phyloP scores from a whole-genome alignment of 192 early-diverging fungal genomes.

The Obelidium mucronatum region DNA sequence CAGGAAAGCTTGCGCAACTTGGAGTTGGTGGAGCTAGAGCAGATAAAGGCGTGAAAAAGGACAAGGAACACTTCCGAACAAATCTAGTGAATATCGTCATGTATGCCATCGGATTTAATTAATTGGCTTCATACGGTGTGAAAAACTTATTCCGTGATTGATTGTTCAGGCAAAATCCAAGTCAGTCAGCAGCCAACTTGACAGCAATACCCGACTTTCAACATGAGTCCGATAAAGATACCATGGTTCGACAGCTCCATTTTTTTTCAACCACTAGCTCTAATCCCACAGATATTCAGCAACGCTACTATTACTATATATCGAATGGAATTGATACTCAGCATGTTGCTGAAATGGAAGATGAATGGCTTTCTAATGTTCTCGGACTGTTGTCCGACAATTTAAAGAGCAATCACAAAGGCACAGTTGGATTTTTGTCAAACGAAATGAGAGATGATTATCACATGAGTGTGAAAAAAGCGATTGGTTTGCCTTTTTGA shows the following conservation, averaged over 20 bases:
- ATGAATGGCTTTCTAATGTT: constrained; percentile 64
- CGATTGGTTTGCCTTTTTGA: constrained; percentile 52
- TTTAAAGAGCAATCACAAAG: constrained; percentile 53
- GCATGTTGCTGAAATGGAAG: constrained; percentile 70
- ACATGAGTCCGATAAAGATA: constrained; percentile 41
- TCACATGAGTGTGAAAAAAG: constrained; percentile 72
- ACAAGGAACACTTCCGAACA: constrained; percentile 64
- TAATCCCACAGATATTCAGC: constrained; percentile 43
- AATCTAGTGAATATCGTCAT: constrained; percentile 68
- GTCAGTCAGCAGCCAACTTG: constrained; percentile 16
- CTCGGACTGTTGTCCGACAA: constrained; percentile 53
- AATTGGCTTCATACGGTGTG: no score
- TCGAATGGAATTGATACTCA: constrained; percentile 69
- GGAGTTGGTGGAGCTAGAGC: not conserved
- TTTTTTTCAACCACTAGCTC: constrained; percentile 15
- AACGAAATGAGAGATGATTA: constrained; percentile 72
- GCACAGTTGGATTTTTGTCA: constrained; percentile 47
- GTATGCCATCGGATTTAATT: constrained; percentile 39
- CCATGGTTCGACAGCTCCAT: constrained; percentile 16
- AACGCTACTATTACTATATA: constrained; percentile 74
- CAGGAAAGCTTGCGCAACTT: not conserved
- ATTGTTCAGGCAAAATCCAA: constrained; percentile 50
- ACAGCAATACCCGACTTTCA: constrained; percentile 19
- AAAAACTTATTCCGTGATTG: no score
- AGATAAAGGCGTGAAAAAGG: constrained; percentile 57